Conservation (phyloP, 140 eudicot genomes). For the Oenanthe javanica region DNA sequence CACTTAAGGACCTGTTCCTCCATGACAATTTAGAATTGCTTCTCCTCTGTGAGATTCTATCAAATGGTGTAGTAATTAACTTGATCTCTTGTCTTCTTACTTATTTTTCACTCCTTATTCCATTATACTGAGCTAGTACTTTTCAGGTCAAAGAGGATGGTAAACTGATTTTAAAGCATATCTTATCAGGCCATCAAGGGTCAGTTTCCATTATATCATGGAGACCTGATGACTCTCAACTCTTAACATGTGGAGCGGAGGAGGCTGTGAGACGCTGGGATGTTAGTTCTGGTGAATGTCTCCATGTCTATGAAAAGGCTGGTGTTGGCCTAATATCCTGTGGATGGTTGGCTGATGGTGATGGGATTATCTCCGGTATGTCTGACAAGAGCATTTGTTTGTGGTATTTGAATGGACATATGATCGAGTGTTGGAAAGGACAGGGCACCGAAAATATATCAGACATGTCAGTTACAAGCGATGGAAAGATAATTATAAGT, state of each 20-base stretch:
- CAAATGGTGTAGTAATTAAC: background rate
- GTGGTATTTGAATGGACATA: conserved; percentile 42
- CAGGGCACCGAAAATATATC: conserved; percentile 25
- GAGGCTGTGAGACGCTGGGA: conserved; percentile 43
- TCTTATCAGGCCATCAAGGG: conserved; percentile 30
- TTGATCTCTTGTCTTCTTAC: background rate
- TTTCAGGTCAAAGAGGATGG: conserved; percentile 24
- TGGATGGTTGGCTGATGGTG: conserved; percentile 40
- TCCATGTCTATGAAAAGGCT: conserved; percentile 25
- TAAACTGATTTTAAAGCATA: conserved; percentile 23
- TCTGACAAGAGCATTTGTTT: conserved; percentile 31
- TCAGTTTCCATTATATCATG: conserved; percentile 36
- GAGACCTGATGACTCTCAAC: conserved; percentile 37
- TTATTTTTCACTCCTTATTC: no score
- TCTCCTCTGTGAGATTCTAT: background rate
- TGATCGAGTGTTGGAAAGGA: conserved; percentile 30
- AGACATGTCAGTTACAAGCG: conserved; percentile 28
- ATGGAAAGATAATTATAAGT: conserved; percentile 32
- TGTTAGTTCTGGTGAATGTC: conserved; percentile 32
- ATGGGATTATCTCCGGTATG: conserved; percentile 27
- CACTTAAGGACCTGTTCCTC: background rate
- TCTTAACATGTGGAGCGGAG: conserved; percentile 42
- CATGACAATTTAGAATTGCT: background rate
- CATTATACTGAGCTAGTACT: background rate
- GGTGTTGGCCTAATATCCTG: conserved; percentile 33